phyloP scores from a whole-genome alignment of 1,284 basidiomycete species.

The Ustilago shanxiensis region DNA sequence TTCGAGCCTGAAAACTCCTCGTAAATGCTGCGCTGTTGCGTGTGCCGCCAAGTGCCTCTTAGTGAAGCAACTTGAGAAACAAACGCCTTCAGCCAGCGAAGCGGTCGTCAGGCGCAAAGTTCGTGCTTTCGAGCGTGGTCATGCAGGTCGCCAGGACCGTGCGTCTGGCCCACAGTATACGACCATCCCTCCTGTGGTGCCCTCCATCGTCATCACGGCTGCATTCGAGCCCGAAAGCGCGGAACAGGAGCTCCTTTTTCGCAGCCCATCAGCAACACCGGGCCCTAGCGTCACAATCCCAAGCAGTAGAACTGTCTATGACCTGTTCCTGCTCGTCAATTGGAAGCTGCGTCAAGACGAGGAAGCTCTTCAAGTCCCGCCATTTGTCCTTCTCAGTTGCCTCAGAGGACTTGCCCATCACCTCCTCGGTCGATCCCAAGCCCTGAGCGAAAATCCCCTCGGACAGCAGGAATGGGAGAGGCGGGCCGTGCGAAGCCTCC shows the following conservation, averaged over 20 bases:
- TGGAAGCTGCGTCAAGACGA: neutral
- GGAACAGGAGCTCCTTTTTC: neutral
- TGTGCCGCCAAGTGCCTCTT: slow-evolving; percentile 4
- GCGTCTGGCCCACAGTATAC: neutral
- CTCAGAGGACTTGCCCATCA: neutral
- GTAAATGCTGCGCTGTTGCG: slow-evolving; percentile 1
- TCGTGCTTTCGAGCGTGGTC: neutral
- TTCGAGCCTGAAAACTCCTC: neutral
- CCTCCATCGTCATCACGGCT: slow-evolving; percentile 18
- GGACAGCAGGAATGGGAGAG: neutral
- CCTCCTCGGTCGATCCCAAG: neutral
- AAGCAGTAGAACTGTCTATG: neutral
- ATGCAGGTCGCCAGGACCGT: neutral
- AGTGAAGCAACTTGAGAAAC: slow-evolving; percentile 6
- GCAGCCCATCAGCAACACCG: neutral
- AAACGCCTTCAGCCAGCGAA: neutral
- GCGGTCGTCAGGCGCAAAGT: neutral
- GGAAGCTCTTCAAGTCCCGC: neutral
- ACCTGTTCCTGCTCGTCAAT: neutral
- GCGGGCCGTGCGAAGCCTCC: slow-evolving; percentile 1
- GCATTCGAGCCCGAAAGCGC: neutral
- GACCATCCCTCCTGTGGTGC: neutral
- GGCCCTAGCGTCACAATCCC: neutral
- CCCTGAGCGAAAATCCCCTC: neutral
- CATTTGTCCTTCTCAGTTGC: neutral